Evolutionary conservation across 352 stramenopile species (phyloP).

Genomic region (Plasmopara muralis): DNA sequence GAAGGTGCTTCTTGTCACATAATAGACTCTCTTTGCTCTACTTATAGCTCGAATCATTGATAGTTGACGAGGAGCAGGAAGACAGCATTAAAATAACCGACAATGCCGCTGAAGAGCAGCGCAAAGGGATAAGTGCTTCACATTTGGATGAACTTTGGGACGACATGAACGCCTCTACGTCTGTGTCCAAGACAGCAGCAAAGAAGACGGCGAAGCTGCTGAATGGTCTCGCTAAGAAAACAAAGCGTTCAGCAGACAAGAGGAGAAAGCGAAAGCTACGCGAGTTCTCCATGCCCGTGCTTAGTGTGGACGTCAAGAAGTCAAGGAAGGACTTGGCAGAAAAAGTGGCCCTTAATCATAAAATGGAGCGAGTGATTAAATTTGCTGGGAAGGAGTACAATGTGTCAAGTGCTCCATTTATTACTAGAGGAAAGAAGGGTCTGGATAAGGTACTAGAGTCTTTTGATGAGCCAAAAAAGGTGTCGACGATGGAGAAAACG

Average conservation of each 20-base stretch:
- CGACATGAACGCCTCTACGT: conserved; percentile 56
- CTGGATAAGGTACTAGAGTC: conserved; percentile 85
- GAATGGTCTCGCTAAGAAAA: conserved; percentile 37
- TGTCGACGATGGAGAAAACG: conserved; percentile 94
- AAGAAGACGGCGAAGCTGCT: conserved; percentile 55
- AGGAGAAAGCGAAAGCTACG: conserved; percentile 54
- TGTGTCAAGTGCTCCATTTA: conserved; percentile 10
- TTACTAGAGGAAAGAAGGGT: conserved; percentile 15
- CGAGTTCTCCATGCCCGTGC: conserved; percentile 64
- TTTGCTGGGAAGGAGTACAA: conserved; percentile 82
- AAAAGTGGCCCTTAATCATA: conserved; percentile 19
- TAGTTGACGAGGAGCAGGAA: conserved; percentile 12
- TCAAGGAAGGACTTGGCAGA: conserved; percentile 38
- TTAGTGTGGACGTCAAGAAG: conserved; percentile 62
- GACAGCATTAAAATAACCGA: not conserved
- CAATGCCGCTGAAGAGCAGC: not conserved
- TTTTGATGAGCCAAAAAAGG: conserved; percentile 85
- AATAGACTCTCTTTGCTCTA: not conserved
- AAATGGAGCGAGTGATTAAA: conserved; percentile 65
- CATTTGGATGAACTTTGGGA: conserved; percentile 49
- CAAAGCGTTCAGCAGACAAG: conserved; percentile 28
- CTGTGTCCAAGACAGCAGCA: conserved; percentile 41
- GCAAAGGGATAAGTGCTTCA: conserved; percentile 26
- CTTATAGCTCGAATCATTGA: not conserved
- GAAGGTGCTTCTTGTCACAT: conserved; percentile 29